These are phyloP conservation scores for Lophiotrema nucula DNA, from an alignment of 495 filamentous ascomycete species.

Conservation along the genomic window DNA sequence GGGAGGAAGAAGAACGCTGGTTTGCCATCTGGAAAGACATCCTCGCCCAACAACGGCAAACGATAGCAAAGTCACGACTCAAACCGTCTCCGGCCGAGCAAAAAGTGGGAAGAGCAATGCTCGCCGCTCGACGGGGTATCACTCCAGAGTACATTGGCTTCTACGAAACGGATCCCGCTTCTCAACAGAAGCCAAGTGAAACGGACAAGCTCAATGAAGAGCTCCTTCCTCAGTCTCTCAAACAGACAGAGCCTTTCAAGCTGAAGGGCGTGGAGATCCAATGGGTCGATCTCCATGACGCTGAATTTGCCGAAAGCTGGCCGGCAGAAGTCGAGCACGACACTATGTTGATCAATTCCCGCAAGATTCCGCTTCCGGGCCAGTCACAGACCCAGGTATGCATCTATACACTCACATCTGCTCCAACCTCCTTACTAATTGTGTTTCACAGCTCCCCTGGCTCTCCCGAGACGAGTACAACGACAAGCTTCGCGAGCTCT, in stretches of 20 bases:
- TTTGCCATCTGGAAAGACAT: background rate
- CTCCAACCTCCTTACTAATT: too few relatives aligned
- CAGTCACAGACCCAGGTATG: background rate
- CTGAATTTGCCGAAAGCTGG: conserved; percentile 53
- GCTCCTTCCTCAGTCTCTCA: conserved; percentile 31
- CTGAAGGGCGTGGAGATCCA: conserved; percentile 52
- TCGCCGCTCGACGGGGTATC: background rate
- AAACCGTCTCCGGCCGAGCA: background rate
- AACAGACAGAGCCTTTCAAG: background rate
- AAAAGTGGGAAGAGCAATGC: background rate
- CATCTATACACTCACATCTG: too few relatives aligned
- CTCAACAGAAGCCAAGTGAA: background rate
- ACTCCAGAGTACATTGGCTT: background rate
- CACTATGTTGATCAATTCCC: background rate
- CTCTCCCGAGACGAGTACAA: background rate
- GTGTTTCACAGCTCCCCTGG: too few relatives aligned
- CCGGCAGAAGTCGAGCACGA: conserved; percentile 65
- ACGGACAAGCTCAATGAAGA: background rate
- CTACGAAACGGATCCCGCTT: background rate
- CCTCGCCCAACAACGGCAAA: background rate
- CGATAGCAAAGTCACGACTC: background rate
- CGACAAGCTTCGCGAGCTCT: background rate
- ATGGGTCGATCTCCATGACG: conserved; percentile 68
- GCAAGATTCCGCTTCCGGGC: background rate
- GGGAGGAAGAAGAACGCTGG: background rate